These are phyloP conservation scores for Dendrobium huoshanense DNA, from an alignment of 106 monocot genomes.

Conservation along the genomic window DNA sequence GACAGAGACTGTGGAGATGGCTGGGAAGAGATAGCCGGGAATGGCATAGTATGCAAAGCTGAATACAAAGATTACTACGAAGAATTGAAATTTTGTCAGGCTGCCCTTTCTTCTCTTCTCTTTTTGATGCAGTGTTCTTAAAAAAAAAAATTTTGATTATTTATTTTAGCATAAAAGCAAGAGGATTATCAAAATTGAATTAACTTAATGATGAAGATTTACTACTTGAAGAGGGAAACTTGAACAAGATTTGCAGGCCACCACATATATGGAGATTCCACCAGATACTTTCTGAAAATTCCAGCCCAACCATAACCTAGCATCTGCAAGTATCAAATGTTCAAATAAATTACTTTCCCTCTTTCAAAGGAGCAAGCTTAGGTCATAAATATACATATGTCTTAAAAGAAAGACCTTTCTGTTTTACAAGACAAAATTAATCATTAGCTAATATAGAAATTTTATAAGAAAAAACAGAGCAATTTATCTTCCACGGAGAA, in stretches of 20 bases:
- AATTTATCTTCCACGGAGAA: too few relatives aligned
- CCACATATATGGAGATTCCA: constrained; percentile 65
- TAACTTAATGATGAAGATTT: not conserved
- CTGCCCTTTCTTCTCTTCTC: constrained; percentile 37
- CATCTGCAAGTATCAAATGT: constrained; percentile 18
- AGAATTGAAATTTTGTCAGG: constrained; percentile 45
- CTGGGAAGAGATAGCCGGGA: constrained; percentile 44
- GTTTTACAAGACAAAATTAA: not conserved
- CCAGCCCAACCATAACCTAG: constrained; percentile 65
- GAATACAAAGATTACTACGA: constrained; percentile 20
- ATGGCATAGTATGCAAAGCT: constrained; percentile 58
- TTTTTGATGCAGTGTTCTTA: constrained; percentile 43
- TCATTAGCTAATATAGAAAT: not conserved
- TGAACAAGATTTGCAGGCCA: constrained; percentile 57
- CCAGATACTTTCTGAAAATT: constrained; percentile 38
- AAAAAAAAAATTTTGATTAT: too few relatives aligned
- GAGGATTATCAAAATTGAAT: not conserved
- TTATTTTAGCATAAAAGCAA: not conserved
- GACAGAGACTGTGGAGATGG: constrained; percentile 32
- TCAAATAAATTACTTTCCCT: too few relatives aligned
- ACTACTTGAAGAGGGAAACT: constrained; percentile 50
- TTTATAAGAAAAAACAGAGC: too few relatives aligned
- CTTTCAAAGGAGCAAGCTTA: too few relatives aligned
- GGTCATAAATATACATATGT: too few relatives aligned
- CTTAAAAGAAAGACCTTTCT: too few relatives aligned